Percentiles rank a stretch among this genome's conserved stretches.
Conservation (phyloP, 352 stramenopile genomes). For the Globisporangium paddicum region DNA sequence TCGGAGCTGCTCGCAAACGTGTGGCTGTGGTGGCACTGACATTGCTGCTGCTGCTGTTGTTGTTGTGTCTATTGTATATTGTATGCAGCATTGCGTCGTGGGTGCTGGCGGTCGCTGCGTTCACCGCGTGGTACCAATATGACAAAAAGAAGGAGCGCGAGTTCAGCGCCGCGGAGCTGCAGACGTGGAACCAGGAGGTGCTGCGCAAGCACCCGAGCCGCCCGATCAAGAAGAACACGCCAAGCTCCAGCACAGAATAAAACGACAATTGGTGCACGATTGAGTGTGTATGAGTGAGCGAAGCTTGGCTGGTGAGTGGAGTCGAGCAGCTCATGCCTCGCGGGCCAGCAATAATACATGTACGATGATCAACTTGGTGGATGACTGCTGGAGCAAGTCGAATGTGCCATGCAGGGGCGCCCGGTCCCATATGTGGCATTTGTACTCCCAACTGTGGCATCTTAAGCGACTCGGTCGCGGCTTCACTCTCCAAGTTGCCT, state of each 20-base stretch:
- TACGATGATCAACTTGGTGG: too few species aligned
- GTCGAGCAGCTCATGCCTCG: too few species aligned
- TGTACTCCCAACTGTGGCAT: too few species aligned
- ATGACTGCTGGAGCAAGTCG: too few species aligned
- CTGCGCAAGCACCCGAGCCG: slow-evolving; percentile 30
- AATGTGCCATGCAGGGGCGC: too few species aligned
- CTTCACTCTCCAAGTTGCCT: too few species aligned
- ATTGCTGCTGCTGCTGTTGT: neutral
- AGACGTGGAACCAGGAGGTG: slow-evolving; percentile 56
- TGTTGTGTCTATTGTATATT: neutral
- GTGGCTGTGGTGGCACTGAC: neutral
- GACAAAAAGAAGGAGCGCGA: slow-evolving; percentile 53
- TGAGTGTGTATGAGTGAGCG: too few species aligned
- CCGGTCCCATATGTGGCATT: too few species aligned
- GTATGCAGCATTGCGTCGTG: slow-evolving; percentile 44
- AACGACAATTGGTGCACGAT: too few species aligned
- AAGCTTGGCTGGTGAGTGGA: too few species aligned
- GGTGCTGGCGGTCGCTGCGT: slow-evolving; percentile 34
- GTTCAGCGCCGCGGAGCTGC: slow-evolving; percentile 38
- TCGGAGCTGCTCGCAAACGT: neutral
- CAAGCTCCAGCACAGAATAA: slow-evolving; percentile 18
- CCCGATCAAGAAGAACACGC: neutral
- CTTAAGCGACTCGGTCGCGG: too few species aligned
- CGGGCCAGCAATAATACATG: too few species aligned
- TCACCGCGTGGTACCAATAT: slow-evolving; percentile 47